Base-by-base conservation (phyloP, 1,139 yeast genomes). In the Blastobotrys malaysiensis region DNA sequence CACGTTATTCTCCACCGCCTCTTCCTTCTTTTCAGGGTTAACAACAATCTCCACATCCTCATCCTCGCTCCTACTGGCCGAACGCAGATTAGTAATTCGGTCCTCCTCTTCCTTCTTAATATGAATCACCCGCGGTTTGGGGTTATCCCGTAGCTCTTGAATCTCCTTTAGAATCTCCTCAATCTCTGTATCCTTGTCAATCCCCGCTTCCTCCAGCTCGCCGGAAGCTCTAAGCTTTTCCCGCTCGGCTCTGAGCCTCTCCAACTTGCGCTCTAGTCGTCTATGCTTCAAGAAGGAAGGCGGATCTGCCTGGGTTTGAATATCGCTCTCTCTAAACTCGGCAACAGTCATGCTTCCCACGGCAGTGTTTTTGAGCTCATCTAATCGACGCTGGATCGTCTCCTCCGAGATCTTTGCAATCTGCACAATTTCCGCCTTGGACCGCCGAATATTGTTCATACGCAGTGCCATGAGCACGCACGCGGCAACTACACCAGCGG, bases 401-500 rank as follows among this genome's bases (percentile, higher is more conserved):
- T 86, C 95, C 62, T 89, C 96, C 2, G 97, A 97, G 27, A 95
- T 93, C 69, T 89, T 96, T 1, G 99, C 95, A 21, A 93, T 93
- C 0, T 95, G 95, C 20, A 93, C 97, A 54, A 95, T 86, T 67
- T 95, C 98, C 1, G 93, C 82, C 70, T 93, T 97, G 3, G 96
- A 86, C 65, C 98, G 78, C 64, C 97, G 79, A 68, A 88, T 84
- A 65, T 91, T 91, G 71, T 93, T 93, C 98, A 93, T 93, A 70
- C 99, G 79, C 2, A 97, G 93, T 0, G 99, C 99, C 52, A 93
- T 73, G 50, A 95, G 70, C 1, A 93, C 79, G 70, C 98, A 90
- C 0, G 99, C 99, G 26, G 99, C 99, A 0, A 99, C 99, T 52
- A 93, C 82, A 65, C 99, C 99, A 0, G 99, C 98, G 0, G 99